Percentiles rank a stretch among this genome's conserved stretches.
Evolutionary conservation across 495 filamentous ascomycete genomes (phyloP).

Genomic region (Bacidia gigantensis): DNA sequence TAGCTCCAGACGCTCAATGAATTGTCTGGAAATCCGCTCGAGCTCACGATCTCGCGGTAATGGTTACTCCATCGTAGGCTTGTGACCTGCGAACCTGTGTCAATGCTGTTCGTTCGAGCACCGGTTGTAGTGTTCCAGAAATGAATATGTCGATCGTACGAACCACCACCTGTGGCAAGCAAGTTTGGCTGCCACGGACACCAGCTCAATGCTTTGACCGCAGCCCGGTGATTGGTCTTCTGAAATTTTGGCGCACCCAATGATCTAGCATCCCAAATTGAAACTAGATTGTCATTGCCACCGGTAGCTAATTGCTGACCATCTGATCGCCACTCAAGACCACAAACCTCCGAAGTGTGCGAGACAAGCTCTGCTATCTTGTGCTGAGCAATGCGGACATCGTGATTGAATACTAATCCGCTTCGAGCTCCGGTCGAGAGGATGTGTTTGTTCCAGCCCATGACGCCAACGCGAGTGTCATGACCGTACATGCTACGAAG

Average conservation of each 20-base stretch:
- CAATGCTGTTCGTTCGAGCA: conserved; percentile 95
- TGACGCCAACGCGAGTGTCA: conserved; percentile 89
- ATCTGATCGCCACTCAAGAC: conserved; percentile 92
- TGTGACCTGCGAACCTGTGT: conserved; percentile 94
- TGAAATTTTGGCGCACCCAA: conserved; percentile 89
- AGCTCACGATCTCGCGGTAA: conserved; percentile 96
- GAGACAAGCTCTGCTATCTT: conserved; percentile 93
- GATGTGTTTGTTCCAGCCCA: conserved; percentile 97
- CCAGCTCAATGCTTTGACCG: conserved; percentile 96
- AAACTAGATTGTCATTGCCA: conserved; percentile 96
- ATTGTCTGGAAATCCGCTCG: conserved; percentile 96
- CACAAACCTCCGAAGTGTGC: conserved; percentile 94
- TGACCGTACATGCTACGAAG: conserved; percentile 97
- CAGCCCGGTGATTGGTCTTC: conserved; percentile 98
- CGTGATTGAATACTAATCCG: conserved; percentile 96
- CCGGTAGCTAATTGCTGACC: conserved; percentile 93
- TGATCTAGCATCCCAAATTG: conserved; percentile 95
- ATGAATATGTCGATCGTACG: conserved; percentile 94
- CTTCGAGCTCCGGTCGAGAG: conserved; percentile 88
- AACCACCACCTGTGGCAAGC: conserved; percentile 89
- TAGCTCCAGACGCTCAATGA: conserved; percentile 98
- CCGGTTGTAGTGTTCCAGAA: conserved; percentile 99
- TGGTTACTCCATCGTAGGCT: conserved; percentile 87
- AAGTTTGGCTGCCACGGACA: conserved; percentile 98
- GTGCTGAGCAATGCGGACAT: conserved; percentile 94